A percentile compares a stretch with the other conserved stretches of the same genome.
Conservation (phyloP, 805 yeast species). For the Maudiozyma pseudohumilis region DNA sequence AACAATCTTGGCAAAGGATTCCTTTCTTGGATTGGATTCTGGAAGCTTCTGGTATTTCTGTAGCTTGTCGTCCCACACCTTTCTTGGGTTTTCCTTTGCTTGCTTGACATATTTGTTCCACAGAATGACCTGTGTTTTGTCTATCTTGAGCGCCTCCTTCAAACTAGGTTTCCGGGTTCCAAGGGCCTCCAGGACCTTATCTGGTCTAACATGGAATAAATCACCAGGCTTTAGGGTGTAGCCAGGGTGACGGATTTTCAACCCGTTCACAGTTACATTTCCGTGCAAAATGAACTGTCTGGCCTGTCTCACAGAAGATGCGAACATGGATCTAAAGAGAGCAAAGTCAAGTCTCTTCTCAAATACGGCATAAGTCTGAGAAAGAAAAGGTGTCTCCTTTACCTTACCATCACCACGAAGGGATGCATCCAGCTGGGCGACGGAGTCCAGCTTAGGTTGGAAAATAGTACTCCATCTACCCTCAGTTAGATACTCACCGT, state of each 20-base stretch:
- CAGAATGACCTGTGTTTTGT: slow-evolving; percentile 56
- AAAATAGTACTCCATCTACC: slow-evolving; percentile 67
- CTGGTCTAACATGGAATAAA: slow-evolving; percentile 75
- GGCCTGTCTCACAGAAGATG: slow-evolving; percentile 89
- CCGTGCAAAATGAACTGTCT: slow-evolving; percentile 77
- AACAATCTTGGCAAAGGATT: slow-evolving; percentile 16
- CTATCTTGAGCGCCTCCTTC: slow-evolving; percentile 55
- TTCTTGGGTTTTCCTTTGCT: slow-evolving; percentile 39
- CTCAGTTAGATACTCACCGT: slow-evolving; percentile 89
- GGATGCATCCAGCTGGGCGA: slow-evolving; percentile 81
- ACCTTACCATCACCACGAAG: slow-evolving; percentile 34
- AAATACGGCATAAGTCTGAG: slow-evolving; percentile 81
- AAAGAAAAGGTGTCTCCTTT: slow-evolving; percentile 64
- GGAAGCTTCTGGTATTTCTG: slow-evolving; percentile 16
- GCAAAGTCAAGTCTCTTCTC: slow-evolving; percentile 89
- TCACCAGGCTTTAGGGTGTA: slow-evolving; percentile 77
- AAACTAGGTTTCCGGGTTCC: slow-evolving; percentile 79
- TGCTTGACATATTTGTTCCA: slow-evolving; percentile 67
- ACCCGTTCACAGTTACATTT: slow-evolving; percentile 78
- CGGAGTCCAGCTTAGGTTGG: slow-evolving; percentile 62
- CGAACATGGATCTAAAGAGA: slow-evolving; percentile 83
- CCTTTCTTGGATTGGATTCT: slow-evolving; percentile 21
- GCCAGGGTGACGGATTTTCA: slow-evolving; percentile 66
- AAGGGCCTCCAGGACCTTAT: slow-evolving; percentile 71
- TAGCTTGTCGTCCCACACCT: slow-evolving; percentile 21